phyloP scores from a whole-genome alignment of 176 grass and related monocot genomes.

The Musa acuminata region DNA sequence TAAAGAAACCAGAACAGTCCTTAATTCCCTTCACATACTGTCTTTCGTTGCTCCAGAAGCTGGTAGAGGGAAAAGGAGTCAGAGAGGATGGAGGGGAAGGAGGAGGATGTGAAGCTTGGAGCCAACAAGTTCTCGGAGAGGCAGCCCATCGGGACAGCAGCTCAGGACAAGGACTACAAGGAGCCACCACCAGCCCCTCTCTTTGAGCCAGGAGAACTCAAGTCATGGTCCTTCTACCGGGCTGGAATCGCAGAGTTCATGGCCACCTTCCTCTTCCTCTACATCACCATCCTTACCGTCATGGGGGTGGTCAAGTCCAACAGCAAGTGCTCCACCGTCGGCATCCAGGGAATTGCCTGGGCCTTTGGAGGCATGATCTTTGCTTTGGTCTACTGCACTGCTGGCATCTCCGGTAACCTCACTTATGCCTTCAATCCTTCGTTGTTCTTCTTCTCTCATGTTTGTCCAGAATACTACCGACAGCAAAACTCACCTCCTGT shows the following conservation, averaged over 20 bases:
- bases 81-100: conserved; percentile 11
- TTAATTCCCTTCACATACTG: not conserved
- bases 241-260: conserved; percentile 67
- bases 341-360: conserved; percentile 75
- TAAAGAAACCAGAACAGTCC: not conserved
- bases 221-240: conserved; percentile 26
- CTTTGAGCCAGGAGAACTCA: conserved; percentile 11
- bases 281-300: conserved; percentile 11
- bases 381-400: conserved; percentile 6
- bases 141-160: conserved; percentile 16
- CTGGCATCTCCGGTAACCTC: not conserved
- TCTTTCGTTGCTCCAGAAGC: not conserved
- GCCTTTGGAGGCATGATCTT: conserved; percentile 84
- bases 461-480: too few species aligned
- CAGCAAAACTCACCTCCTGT: not conserved
- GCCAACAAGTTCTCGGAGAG: conserved; percentile 18
- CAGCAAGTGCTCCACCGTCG: conserved; percentile 25
- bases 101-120: conserved; percentile 21
- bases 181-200: conserved; percentile 10
- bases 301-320: not conserved
- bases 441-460: too few species aligned
- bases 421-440: not conserved
- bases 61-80: not conserved
- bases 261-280: conserved; percentile 7
- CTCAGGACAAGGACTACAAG: conserved; percentile 24